phyloP scores from a whole-genome alignment of 306 rosid species.

The Acmispon strigosus region DNA sequence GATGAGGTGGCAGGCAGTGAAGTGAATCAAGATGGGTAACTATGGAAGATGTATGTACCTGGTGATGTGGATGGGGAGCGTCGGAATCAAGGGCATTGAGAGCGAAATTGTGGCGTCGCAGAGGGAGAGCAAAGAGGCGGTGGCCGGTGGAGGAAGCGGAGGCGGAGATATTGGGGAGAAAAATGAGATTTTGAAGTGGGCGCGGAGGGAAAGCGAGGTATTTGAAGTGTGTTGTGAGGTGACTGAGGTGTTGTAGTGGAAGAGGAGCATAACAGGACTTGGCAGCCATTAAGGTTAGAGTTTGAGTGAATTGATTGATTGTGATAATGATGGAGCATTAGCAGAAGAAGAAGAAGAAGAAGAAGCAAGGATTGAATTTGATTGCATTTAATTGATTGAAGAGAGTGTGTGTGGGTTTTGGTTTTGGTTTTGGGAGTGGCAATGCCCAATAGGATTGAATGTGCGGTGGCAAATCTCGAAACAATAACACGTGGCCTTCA shows the following conservation, averaged over 20 bases:
- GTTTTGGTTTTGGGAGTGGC: too few relatives aligned
- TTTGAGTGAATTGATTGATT: background rate
- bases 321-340: background rate
- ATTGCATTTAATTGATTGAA: too few relatives aligned
- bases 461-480: too few relatives aligned
- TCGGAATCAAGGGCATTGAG: constrained; percentile 45
- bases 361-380: too few relatives aligned
- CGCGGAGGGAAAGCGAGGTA: background rate
- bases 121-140: constrained; percentile 11
- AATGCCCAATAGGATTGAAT: too few relatives aligned
- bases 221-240: background rate
- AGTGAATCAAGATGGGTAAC: too few relatives aligned
- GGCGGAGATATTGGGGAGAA: background rate
- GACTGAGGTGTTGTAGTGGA: background rate
- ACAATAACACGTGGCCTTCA: too few relatives aligned
- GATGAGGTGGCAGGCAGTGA: too few relatives aligned
- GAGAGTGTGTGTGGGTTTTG: too few relatives aligned
- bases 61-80: constrained; percentile 34
- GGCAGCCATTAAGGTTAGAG: constrained; percentile 14
- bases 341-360: too few relatives aligned
- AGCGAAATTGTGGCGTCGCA: constrained; percentile 20
- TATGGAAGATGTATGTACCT: constrained; percentile 35
- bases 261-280: background rate
- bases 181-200: constrained; percentile 4
- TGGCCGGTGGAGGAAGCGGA: background rate